These are phyloP conservation scores for Paramecium biaurelia DNA, from an alignment of 73 alveolate species.

Conservation along the genomic window DNA sequence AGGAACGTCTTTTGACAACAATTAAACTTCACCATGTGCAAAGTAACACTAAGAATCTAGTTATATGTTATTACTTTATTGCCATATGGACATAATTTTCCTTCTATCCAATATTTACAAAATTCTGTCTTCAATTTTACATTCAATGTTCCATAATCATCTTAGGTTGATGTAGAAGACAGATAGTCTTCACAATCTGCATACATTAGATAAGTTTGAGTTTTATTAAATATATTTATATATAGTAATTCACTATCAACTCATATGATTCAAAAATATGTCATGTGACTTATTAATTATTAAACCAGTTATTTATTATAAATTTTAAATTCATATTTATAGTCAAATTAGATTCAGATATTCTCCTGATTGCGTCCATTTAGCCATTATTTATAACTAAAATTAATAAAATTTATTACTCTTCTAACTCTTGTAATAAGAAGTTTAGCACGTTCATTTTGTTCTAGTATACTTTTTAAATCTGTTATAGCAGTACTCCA, in stretches of 20 bases:
- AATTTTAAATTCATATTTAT: not conserved
- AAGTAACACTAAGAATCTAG: not conserved
- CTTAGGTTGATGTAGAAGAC: conserved; percentile 24
- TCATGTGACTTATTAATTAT: not conserved
- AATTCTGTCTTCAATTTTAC: conserved; percentile 41
- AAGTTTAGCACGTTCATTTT: not conserved
- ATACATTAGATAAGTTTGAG: conserved; percentile 1
- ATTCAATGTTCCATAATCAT: conserved; percentile 24
- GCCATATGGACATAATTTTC: conserved; percentile 12
- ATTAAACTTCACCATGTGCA: conserved; percentile 27
- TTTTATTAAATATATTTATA: not conserved
- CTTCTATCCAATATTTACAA: conserved; percentile 30
- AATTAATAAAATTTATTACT: not conserved
- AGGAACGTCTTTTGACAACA: not conserved
- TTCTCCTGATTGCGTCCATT: not conserved
- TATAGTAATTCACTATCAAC: not conserved
- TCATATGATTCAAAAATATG: conserved; percentile 27
- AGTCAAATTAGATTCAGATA: not conserved
- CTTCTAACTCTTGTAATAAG: conserved; percentile 25
- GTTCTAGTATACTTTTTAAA: not conserved
- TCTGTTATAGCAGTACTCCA: conserved; percentile 41
- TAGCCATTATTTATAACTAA: not conserved
- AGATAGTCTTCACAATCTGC: conserved; percentile 26
- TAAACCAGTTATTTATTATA: not conserved
- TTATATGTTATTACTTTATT: not conserved